phyloP scores from a whole-genome alignment of 1,284 basidiomycete species.

The Entoloma clypeatum region DNA sequence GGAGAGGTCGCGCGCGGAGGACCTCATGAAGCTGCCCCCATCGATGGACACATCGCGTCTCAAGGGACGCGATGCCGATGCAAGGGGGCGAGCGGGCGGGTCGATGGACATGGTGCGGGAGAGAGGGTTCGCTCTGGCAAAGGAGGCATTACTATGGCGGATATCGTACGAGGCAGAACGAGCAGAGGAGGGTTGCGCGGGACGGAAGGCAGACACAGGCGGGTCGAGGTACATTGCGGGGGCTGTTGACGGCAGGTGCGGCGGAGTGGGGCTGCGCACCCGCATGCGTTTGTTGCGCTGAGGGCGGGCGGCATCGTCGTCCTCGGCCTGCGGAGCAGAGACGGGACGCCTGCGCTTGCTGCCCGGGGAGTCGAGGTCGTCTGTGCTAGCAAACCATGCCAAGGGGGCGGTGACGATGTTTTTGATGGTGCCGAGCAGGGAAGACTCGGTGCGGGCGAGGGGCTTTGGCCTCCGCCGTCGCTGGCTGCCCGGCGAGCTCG shows the following conservation, averaged over 20 bases:
- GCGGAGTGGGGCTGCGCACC: conserved; percentile 45
- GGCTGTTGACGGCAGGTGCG: conserved; percentile 20
- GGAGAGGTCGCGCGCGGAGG: conserved; percentile 28
- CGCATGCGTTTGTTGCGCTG: conserved; percentile 50
- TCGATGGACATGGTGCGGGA: conserved; percentile 63
- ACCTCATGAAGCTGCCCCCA: conserved; percentile 15
- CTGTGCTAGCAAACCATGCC: conserved; percentile 50
- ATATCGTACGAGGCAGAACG: conserved; percentile 33
- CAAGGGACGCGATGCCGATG: conserved; percentile 27
- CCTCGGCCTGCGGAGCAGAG: conserved; percentile 26
- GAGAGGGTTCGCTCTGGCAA: conserved; percentile 37
- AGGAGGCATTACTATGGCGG: conserved; percentile 33
- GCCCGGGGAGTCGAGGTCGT: conserved; percentile 40
- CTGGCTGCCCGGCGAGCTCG: conserved; percentile 22
- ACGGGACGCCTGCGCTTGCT: conserved; percentile 49
- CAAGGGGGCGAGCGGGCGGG: conserved; percentile 41
- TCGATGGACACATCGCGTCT: conserved; percentile 27
- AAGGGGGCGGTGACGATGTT: conserved; percentile 63
- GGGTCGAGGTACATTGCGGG: conserved; percentile 48
- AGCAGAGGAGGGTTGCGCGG: conserved; percentile 17
- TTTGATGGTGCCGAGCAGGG: conserved; percentile 56
- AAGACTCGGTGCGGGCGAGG: conserved; percentile 45
- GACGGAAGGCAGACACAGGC: conserved; percentile 40
- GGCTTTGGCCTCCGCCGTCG: conserved; percentile 28
- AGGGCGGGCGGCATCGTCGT: conserved; percentile 26